Conservation (phyloP, 257 asterid genomes). For the Anisodus tanguticus region DNA sequence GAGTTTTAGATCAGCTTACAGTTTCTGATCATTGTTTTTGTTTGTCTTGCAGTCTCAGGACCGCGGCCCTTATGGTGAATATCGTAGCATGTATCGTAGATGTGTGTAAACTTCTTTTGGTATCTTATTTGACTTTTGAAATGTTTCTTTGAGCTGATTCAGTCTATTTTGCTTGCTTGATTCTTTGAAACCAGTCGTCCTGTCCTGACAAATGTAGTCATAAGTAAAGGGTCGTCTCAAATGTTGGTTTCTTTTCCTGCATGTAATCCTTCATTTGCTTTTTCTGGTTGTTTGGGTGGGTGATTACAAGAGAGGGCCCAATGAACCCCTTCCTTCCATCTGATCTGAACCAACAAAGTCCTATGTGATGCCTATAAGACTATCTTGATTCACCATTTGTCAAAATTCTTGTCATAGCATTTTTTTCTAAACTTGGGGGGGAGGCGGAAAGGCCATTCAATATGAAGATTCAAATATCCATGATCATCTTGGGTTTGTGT, state of each 20-base stretch:
- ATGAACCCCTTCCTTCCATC: neutral
- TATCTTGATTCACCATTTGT: neutral
- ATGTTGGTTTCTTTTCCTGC: neutral
- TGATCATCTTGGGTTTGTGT: conserved; percentile 5
- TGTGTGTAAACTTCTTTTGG: conserved; percentile 40
- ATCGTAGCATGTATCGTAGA: conserved; percentile 42
- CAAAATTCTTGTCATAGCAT: neutral
- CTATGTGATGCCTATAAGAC: neutral
- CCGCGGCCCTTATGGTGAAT: conserved; percentile 44
- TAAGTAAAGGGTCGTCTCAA: neutral
- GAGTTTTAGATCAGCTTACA: conserved; percentile 16
- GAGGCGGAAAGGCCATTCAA: neutral
- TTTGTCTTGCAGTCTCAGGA: conserved; percentile 50
- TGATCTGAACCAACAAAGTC: conserved; percentile 1
- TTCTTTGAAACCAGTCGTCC: neutral
- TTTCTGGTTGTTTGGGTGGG: neutral
- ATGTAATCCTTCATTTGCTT: neutral
- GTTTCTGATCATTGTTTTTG: conserved; percentile 19
- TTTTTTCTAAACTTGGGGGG: neutral
- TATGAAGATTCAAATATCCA: neutral
- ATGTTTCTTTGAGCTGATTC: neutral
- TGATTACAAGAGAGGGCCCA: neutral
- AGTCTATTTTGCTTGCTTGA: neutral
- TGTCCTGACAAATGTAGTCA: neutral
- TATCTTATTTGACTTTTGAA: conserved; percentile 9